These are phyloP conservation scores for Fusarium oxysporum DNA, from an alignment of 2,329 filamentous ascomycete species.

Conservation along the genomic window DNA sequence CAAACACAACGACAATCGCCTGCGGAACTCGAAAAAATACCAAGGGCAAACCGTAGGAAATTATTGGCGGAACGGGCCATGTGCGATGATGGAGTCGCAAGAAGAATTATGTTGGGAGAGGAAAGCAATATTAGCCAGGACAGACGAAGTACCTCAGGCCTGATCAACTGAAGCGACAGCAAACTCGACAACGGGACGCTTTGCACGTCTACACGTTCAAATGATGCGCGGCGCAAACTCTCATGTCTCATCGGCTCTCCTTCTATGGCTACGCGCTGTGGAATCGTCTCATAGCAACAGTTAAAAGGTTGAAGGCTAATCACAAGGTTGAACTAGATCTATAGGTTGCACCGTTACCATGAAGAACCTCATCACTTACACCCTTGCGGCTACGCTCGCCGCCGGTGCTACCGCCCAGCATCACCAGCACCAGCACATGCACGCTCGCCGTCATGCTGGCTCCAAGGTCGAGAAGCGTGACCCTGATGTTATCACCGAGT, in stretches of 20 bases:
- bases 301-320: constrained; percentile 33
- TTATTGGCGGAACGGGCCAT: not conserved
- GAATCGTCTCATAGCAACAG: not conserved
- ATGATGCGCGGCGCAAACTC: not conserved
- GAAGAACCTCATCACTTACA: constrained; percentile 62
- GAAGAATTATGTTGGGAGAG: not conserved
- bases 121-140: not conserved
- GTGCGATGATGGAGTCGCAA: not conserved
- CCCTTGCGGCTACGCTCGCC: constrained; percentile 65
- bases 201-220: not conserved
- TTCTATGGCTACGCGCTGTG: not conserved
- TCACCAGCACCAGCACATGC: constrained; percentile 69
- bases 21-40: not conserved
- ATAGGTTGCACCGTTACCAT: constrained; percentile 51
- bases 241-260: not conserved
- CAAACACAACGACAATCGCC: not conserved
- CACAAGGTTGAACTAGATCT: constrained; percentile 23
- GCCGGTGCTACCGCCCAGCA: constrained; percentile 68
- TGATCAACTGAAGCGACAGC: not conserved
- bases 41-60: not conserved
- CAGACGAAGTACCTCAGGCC: not conserved
- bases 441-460: constrained; percentile 65
- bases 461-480: constrained; percentile 62
- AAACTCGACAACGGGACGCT: not conserved
- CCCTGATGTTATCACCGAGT: constrained; percentile 60